Conservation (phyloP, 805 yeast species). For the Cyberlindnera maclurae region DNA sequence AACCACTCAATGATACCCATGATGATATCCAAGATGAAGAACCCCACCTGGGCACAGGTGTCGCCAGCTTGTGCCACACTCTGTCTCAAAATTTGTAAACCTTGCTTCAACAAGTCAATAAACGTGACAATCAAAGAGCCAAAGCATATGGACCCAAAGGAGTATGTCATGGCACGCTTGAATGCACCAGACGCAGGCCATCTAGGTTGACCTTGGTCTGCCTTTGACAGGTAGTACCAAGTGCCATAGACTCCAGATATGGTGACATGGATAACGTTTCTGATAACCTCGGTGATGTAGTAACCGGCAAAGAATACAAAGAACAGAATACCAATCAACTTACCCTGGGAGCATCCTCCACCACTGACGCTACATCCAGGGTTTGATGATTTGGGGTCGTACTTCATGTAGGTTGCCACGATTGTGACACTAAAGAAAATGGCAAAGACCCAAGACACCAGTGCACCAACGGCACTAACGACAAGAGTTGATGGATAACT, state of each 20-base stretch:
- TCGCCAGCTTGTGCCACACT: slow-evolving; percentile 46
- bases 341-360: slow-evolving; percentile 51
- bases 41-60: slow-evolving; percentile 43
- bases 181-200: slow-evolving; percentile 79
- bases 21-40: slow-evolving; percentile 49
- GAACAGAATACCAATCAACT: slow-evolving; percentile 61
- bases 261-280: slow-evolving; percentile 73
- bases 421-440: slow-evolving; percentile 59
- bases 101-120: slow-evolving; percentile 57
- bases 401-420: slow-evolving; percentile 73
- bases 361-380: slow-evolving; percentile 44
- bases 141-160: slow-evolving; percentile 85
- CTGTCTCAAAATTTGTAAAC: slow-evolving; percentile 45
- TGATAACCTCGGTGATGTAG: slow-evolving; percentile 74
- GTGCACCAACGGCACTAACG: slow-evolving; percentile 53
- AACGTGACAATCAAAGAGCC: slow-evolving; percentile 72
- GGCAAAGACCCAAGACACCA: slow-evolving; percentile 55
- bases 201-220: slow-evolving; percentile 73
- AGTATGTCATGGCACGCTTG: slow-evolving; percentile 71
- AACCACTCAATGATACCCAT: slow-evolving; percentile 69
- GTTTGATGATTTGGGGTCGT: slow-evolving; percentile 48
- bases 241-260: slow-evolving; percentile 83
- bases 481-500: slow-evolving; percentile 62
- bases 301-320: slow-evolving; percentile 78
- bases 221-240: slow-evolving; percentile 77